Conservation (phyloP, 2,329 filamentous ascomycete species). For the Monilinia polystroma region DNA sequence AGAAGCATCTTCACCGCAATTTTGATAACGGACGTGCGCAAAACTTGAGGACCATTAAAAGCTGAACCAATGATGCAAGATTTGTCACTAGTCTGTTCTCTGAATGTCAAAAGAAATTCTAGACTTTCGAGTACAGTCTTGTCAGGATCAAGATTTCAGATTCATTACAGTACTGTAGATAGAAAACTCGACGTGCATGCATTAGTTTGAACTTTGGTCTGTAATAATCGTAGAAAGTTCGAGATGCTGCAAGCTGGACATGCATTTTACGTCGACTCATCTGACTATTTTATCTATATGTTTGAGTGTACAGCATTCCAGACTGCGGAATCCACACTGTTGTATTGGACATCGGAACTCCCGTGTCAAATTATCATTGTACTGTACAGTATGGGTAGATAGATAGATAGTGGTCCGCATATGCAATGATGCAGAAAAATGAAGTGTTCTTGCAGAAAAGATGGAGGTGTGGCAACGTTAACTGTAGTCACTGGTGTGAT, state of each 20-base stretch:
- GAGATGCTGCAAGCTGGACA: conserved; percentile 14
- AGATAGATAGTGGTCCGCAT: background rate
- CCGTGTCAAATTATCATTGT: background rate
- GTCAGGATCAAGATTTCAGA: background rate
- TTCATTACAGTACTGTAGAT: background rate
- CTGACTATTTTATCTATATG: background rate
- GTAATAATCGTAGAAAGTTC: background rate
- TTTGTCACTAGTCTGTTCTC: background rate
- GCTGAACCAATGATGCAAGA: too few species aligned
- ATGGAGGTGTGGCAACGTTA: conserved; percentile 7
- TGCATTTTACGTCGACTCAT: conserved; percentile 2
- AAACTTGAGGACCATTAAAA: background rate
- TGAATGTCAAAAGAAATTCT: background rate
- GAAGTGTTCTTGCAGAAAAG: conserved; percentile 22
- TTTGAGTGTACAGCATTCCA: background rate
- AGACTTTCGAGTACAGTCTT: background rate
- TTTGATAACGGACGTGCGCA: background rate
- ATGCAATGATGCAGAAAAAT: conserved; percentile 16
- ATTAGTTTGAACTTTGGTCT: background rate
- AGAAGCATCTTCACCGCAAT: background rate
- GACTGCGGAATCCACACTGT: background rate
- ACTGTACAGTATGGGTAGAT: background rate
- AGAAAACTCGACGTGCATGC: background rate
- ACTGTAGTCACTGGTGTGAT: background rate
- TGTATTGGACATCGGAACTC: background rate